Base-by-base conservation (phyloP, 139 green algal species). In the Closterium sp. region DNA sequence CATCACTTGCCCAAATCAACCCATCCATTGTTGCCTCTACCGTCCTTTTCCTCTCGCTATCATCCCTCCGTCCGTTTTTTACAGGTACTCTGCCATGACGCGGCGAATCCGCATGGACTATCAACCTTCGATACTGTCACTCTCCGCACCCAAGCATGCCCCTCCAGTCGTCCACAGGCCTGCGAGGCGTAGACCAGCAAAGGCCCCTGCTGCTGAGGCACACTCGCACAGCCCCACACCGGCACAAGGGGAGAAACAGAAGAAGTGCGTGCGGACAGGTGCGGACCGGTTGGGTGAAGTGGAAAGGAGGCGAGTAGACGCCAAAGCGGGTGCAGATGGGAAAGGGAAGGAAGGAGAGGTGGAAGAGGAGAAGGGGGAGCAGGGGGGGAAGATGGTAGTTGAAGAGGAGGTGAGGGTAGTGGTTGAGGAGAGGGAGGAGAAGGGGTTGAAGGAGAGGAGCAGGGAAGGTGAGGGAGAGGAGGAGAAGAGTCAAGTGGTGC, bases 21-120 rank as follows among this genome's bases (percentile, higher is more conserved):
- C 62, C 62, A 79, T 27, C 19, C 62, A 27, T 13, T 79, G 27
- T 79, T 79, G 62, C 19, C 62, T 9, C 13, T 50, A 17, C 38
- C 38, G 24, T 79, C 17, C 62, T 79, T 79, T 24, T 13, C 62
- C 13, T 73, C 17, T 73, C 1, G 0, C 10, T 24, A 79, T 79
- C 2, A 24, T 0, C 17, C 62, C 62, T 79, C 62, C 5, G 11
- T 50, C 7, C 3, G 38, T 50, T 0, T 79, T 27, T 79, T 4
- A 0, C 62, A 79, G 62, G 38, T 91, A 91, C 17, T 38, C 32
- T 42, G 62, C 84, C 4, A 88, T 91, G 62, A 91, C 89, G 4
- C 79, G 84, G 84, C 32, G 17, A 11, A 91, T 91, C 32, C 73
- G 89, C 73, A 88, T 91, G 73, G 32, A 91, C 32, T 91, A 91